Base-by-base conservation (phyloP, 2,329 filamentous ascomycete genomes). In the Paecilomyces sp. region DNA sequence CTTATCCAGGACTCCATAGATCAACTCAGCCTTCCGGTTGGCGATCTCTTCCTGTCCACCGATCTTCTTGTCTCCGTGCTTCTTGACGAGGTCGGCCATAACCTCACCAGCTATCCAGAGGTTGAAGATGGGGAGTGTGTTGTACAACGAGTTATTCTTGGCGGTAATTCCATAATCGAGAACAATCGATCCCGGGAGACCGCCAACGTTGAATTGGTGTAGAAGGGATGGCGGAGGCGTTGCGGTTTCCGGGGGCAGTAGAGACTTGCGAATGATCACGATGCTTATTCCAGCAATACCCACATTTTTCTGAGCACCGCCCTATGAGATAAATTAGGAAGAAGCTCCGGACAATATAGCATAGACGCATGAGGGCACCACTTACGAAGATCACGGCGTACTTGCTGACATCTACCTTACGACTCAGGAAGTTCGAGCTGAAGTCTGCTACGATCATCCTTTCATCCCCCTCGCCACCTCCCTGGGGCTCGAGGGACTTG, bases 141-240 rank as follows among this genome's bases (percentile, higher is more conserved):
- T 97, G 80, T 97, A 97, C 30, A 97, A 82, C 67, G 89, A 94
- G 79, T 96, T 94, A 79, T 95, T 95, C 81, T 95, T 95, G 50
- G 90, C 88, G 65, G 94, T 88, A 0, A 85, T 91, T 63, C 91
- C 88, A 71, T 93, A 97, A 64, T 90, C 85, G 55, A 97, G 79
- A 52, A 97, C 84, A 18, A 90, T 84, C 2, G 93, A 92, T 0
- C 72, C 72, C 11, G 76, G 76, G 3, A 79, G 65, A 57, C 88
- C 86, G 50, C 94, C 84, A n/a, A 96, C 79, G 22, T 85, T 86
- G 9, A 97, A 83, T 61, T 87, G 81, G 61, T 92, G 84, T 70
- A 97, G 79, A 55, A 96, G 79, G 4, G 83, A 78, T 1, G 89
- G 79, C 7, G 87, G 80, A 2, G 91, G 89, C 66, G 90, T 86